Evolutionary conservation across 2,329 filamentous ascomycete genomes (phyloP).

Genomic region (Plectosphaerella sp.): DNA sequence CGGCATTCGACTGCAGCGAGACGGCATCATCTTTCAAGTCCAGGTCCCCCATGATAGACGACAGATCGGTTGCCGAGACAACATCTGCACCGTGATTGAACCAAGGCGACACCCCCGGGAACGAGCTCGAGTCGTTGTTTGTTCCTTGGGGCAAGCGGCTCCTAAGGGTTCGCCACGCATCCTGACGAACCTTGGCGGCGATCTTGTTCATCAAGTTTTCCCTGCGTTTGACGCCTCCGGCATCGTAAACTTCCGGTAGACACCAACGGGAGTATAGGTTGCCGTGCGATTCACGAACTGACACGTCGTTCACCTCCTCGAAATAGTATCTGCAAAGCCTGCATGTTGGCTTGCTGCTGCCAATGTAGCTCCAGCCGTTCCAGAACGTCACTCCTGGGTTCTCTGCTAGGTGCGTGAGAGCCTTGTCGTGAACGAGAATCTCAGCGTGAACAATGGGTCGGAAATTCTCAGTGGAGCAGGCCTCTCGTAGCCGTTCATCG

Average conservation of each 20-base stretch:
- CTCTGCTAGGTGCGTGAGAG: neutral
- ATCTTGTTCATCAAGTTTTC: constrained; percentile 14
- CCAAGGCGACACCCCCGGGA: neutral
- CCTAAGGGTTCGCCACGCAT: constrained; percentile 20
- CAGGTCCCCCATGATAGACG: neutral
- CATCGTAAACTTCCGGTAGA: constrained; percentile 23
- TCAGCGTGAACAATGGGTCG: constrained; percentile 30
- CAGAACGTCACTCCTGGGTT: constrained; percentile 21
- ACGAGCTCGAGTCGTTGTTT: neutral
- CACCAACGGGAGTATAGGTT: constrained; percentile 36
- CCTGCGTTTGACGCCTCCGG: neutral
- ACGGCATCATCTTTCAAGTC: neutral
- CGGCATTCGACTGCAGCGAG: neutral
- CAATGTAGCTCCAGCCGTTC: constrained; percentile 28
- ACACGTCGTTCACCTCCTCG: constrained; percentile 13
- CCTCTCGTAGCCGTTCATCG: constrained; percentile 14
- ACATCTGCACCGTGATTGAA: neutral
- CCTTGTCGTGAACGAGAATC: constrained; percentile 19
- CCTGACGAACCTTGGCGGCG: constrained; percentile 18
- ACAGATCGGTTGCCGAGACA: neutral
- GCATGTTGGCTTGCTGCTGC: constrained; percentile 34
- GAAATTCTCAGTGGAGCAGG: constrained; percentile 10
- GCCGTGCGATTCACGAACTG: constrained; percentile 20
- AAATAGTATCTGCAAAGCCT: constrained; percentile 33
- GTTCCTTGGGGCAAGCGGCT: constrained; percentile 14